phyloP scores from a whole-genome alignment of 1,139 yeast genomes.

The Yamadazyma buinensis region DNA sequence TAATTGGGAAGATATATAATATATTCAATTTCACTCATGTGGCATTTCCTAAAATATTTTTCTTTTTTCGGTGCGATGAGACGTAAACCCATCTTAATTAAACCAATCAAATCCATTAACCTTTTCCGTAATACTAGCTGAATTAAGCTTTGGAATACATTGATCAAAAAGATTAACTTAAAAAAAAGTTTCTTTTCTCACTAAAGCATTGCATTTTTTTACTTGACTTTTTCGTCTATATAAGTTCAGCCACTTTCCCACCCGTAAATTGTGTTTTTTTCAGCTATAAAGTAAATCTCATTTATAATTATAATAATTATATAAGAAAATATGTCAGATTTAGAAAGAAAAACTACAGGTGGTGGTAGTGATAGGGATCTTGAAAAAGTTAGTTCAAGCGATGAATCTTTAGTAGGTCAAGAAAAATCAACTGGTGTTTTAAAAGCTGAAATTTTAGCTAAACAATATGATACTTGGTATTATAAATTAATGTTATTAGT shows the following conservation, averaged over 20 bases:
- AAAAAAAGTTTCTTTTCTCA: too few relatives aligned
- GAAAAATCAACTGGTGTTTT: slow-evolving; percentile 27
- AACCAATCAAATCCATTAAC: slow-evolving; percentile 1
- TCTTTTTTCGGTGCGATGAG: neutral
- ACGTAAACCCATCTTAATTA: neutral
- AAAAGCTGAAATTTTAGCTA: slow-evolving; percentile 31
- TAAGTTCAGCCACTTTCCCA: too few relatives aligned
- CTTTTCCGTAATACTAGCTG: slow-evolving; percentile 1
- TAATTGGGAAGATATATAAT: too few relatives aligned
- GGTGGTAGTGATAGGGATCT: slow-evolving; percentile 2
- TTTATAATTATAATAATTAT: neutral
- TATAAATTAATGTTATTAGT: slow-evolving; percentile 17
- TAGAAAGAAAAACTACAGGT: slow-evolving; percentile 4
- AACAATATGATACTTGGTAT: slow-evolving; percentile 22
- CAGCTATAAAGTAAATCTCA: too few relatives aligned
- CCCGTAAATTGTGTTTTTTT: too few relatives aligned
- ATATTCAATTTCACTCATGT: too few relatives aligned
- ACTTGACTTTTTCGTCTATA: too few relatives aligned
- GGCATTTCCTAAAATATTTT: too few relatives aligned
- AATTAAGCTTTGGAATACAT: neutral
- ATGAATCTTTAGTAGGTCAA: slow-evolving; percentile 9
- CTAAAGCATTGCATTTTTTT: too few relatives aligned
- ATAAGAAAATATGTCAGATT: slow-evolving; percentile 1
- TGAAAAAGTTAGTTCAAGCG: slow-evolving; percentile 4
- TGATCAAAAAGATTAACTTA: slow-evolving; percentile 3